These are phyloP conservation scores for Eremomyces bilateralis DNA, from an alignment of 495 filamentous ascomycete genomes.

Conservation along the genomic window DNA sequence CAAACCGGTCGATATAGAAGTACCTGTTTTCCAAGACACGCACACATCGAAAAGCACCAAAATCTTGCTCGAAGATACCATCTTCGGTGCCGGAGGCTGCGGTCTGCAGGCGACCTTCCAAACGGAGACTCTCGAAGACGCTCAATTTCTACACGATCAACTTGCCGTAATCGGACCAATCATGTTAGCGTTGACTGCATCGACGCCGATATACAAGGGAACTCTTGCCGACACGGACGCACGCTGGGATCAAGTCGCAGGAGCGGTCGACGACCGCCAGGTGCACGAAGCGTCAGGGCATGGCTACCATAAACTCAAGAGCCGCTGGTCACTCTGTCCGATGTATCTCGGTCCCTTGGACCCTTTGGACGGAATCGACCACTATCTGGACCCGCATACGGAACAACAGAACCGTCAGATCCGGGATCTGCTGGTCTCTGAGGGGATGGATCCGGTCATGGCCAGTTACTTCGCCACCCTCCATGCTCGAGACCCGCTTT, in stretches of 20 bases:
- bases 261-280: slow-evolving; percentile 1
- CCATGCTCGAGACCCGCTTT: not conserved
- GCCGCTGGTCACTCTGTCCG: not conserved
- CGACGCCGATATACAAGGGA: slow-evolving; percentile 3
- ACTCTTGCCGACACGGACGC: slow-evolving; percentile 4
- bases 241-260: not conserved
- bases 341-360: not conserved
- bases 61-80: not conserved
- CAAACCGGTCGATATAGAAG: not conserved
- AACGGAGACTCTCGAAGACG: not conserved
- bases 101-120: slow-evolving; percentile 1
- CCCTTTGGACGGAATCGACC: not conserved
- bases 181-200: slow-evolving; percentile 2
- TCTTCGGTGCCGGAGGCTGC: not conserved
- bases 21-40: not conserved
- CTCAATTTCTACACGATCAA: slow-evolving; percentile 1
- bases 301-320: not conserved
- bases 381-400: not conserved
- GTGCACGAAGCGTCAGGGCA: not conserved
- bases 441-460: slow-evolving; percentile 1
- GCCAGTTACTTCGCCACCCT: slow-evolving; percentile 1
- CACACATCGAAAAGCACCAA: not conserved
- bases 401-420: not conserved
- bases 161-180: slow-evolving; percentile 1
- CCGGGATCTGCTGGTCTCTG: not conserved